These are phyloP conservation scores for Lathyrus oleraceus DNA, from an alignment of 306 rosid species.

Conservation along the genomic window DNA sequence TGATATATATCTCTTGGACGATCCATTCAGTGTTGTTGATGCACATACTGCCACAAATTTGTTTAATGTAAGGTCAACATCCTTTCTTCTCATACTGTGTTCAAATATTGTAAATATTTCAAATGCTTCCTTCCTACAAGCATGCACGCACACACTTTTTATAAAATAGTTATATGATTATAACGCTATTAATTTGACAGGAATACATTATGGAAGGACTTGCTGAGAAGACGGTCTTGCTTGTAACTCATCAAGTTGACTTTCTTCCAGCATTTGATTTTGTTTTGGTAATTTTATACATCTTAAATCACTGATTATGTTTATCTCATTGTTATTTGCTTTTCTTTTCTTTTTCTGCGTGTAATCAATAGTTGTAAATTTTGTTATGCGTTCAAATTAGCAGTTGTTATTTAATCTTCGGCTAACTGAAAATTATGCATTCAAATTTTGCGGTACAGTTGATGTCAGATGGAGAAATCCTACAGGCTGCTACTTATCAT, in stretches of 20 bases:
- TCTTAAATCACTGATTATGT: neutral
- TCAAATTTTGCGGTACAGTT: neutral
- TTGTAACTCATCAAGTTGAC: slow-evolving; percentile 98
- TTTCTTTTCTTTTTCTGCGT: neutral
- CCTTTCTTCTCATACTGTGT: too few species aligned
- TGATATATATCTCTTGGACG: too few species aligned
- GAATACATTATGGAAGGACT: slow-evolving; percentile 82
- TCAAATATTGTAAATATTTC: too few species aligned
- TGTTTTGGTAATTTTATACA: slow-evolving; percentile 62
- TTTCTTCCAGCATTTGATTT: slow-evolving; percentile 84
- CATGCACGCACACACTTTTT: neutral
- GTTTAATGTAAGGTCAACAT: too few species aligned
- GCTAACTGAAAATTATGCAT: neutral
- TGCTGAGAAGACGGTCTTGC: slow-evolving; percentile 69
- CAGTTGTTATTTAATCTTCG: neutral
- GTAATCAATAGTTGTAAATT: too few species aligned
- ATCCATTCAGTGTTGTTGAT: too few species aligned
- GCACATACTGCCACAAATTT: too few species aligned
- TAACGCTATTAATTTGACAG: slow-evolving; percentile 44
- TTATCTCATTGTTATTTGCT: neutral
- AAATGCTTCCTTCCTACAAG: neutral
- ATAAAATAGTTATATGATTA: neutral
- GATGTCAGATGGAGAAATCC: neutral
- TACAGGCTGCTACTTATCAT: neutral
- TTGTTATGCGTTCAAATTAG: too few species aligned